Percentiles rank a stretch among this genome's conserved stretches.
Evolutionary conservation across 2,329 filamentous ascomycete genomes (phyloP).

Genomic region (Periglandula ipomoeae): DNA sequence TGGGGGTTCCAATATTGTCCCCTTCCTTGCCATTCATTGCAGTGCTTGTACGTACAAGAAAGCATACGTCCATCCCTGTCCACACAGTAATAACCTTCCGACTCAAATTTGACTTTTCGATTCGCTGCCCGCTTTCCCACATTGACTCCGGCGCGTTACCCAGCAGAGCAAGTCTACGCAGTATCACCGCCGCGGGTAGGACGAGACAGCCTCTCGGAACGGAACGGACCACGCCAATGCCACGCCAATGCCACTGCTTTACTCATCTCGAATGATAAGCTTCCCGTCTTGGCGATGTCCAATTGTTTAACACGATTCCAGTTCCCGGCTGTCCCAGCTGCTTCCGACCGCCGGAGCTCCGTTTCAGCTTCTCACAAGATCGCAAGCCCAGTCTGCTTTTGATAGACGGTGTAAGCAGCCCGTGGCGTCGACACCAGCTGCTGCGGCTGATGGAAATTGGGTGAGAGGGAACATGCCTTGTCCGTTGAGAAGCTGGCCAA

Average conservation of each 20-base stretch:
- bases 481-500: too few relatives aligned
- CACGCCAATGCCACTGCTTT: neutral
- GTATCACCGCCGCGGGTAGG: neutral
- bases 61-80: too few relatives aligned
- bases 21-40: too few relatives aligned
- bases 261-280: neutral
- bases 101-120: too few relatives aligned
- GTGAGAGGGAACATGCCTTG: too few relatives aligned
- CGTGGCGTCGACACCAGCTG: neutral
- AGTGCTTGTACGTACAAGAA: too few relatives aligned
- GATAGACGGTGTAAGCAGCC: neutral
- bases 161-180: neutral
- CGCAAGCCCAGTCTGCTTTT: too few relatives aligned
- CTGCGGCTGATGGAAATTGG: too few relatives aligned
- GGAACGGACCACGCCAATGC: neutral
- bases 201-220: neutral
- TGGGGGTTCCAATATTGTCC: too few relatives aligned
- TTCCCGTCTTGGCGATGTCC: neutral
- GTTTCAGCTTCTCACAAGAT: neutral
- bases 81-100: too few relatives aligned
- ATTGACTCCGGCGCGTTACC: neutral
- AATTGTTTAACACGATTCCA: too few relatives aligned
- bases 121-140: neutral
- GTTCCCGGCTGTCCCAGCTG: too few relatives aligned
- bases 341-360: neutral